Base-by-base conservation (phyloP, 1,284 basidiomycete species). In the Trichosporon faecale region DNA sequence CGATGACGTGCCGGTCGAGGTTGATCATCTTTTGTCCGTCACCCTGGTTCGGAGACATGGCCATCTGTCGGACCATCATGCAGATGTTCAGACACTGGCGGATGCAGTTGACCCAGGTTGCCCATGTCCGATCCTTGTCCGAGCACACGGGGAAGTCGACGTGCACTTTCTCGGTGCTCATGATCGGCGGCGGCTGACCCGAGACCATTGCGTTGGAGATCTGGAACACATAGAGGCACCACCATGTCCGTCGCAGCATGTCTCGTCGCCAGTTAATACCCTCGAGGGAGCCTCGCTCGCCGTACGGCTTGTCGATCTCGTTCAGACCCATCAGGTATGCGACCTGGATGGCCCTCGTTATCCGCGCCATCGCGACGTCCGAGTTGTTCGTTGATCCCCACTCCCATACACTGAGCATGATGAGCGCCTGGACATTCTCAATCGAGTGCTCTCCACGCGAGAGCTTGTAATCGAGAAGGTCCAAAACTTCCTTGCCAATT, bases 171-270 rank as follows among this genome's bases (percentile, higher is more conserved):
- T 61, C 57, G 29, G 57, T 61, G 27, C 57, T 31, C 57, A 61
- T 61, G 3, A 81, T 68, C 2, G 68, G 69, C 1, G 82, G 81
- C 18, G 67, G 25, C 16, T 70, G 66, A 8, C 80, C 80, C 0
- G 77, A 76, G 16, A 80, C 74, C 29, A 82, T 68, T 1, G 76
- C 68, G 6, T 73, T 70, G 1, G 68, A 75, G 31, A 82, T 69
- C 69, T 83, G 80, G n/a, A 75, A 77, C 12, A 72, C 75, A 70
- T 80, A 84, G 11, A 78, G 74, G 1, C 77, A 71, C 83, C 83
- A 84, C 83, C 83, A 84, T 0, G 82, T 82, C 65, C 83, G 72
- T 64, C 83, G 73, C 11, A 77, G 77, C 77, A 82, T 79, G 69
- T 84, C 83, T 27, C 72, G 74, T 44, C 68, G 67, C 79, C 83